Base-by-base conservation (phyloP, 1,139 yeast species). In the Geotrichum phurueaensis region DNA sequence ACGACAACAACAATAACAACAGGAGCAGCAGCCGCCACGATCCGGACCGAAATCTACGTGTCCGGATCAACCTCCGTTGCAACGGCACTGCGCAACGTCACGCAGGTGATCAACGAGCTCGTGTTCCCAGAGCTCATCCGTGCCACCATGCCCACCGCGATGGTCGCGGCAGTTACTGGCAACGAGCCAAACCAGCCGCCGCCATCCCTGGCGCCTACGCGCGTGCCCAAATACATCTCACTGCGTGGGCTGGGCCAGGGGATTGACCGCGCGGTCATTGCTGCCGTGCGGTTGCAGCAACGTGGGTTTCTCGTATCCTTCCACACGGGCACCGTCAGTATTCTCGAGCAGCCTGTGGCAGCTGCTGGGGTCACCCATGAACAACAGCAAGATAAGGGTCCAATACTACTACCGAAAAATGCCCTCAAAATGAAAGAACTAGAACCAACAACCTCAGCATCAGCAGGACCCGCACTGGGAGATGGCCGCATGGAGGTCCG, bases 221-320 rank as follows among this genome's bases (percentile, higher is more conserved):
- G 51, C 13, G 53, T 50, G 22, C 56, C 60, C 13, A 59, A 62
- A 36, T 66, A 65, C 57, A 70, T 71, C 18, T 63, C 64, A 15
- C 67, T 74, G 7, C 59, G 67, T 5, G 77, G 74, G 2, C 64
- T 71, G 20, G 77, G 77, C 3, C 66, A 68, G 39, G 73, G 75
- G 10, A 71, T 72, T 22, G 73, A 71, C 52, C 62, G 64, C 43
- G 74, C 70, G 12, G 62, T 72, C 51, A 65, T 69, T 25, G 63
- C 74, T 3, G 76, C 70, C 1, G 57, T 68, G 36, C 68, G 73
- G 57, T 68, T 73, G 33, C 69, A 66, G 53, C 61, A 58, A 20
- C 62, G 66, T 7, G 70, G 71, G 13, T 65, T 69, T 51, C 55
- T 61, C n/a, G 64, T 68, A 1, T 69, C 68, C 15, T 60, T 68